phyloP scores from a whole-genome alignment of 768 basidiomycete species.

The Astraeus odoratus region DNA sequence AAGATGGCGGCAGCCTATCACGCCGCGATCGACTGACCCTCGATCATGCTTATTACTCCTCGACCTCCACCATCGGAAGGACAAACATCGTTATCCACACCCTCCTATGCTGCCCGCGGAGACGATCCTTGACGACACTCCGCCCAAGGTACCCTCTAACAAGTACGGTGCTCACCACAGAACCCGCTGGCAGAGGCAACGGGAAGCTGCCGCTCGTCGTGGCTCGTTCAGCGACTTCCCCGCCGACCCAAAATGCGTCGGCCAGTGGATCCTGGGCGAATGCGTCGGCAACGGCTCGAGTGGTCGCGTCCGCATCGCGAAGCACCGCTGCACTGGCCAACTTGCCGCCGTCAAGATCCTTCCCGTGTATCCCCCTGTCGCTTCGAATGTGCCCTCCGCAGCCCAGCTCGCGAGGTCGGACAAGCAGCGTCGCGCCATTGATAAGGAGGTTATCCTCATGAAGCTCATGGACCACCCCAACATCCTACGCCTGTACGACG shows the following conservation, averaged over 20 bases:
- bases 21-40: no score
- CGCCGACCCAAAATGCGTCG: constrained; percentile 79
- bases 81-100: background rate
- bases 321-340: constrained; percentile 77
- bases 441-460: constrained; percentile 97
- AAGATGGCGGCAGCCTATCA: no score
- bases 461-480: constrained; percentile 98
- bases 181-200: constrained; percentile 86
- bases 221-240: constrained; percentile 81
- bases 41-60: no score
- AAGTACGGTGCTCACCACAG: constrained; percentile 64
- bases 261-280: constrained; percentile 90
- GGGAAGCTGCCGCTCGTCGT: constrained; percentile 65
- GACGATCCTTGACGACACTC: constrained; percentile 33
- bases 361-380: constrained; percentile 71
- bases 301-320: constrained; percentile 91
- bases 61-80: background rate
- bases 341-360: constrained; percentile 96
- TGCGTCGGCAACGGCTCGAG: constrained; percentile 92
- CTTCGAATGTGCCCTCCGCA: constrained; percentile 61
- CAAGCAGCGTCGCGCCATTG: constrained; percentile 80
- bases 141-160: constrained; percentile 66
- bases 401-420: constrained; percentile 67
- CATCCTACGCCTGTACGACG: constrained; percentile 92
- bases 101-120: constrained; percentile 19